Evolutionary conservation across 164 flowering plant genomes (phyloP).

Genomic region (Sedum album): DNA sequence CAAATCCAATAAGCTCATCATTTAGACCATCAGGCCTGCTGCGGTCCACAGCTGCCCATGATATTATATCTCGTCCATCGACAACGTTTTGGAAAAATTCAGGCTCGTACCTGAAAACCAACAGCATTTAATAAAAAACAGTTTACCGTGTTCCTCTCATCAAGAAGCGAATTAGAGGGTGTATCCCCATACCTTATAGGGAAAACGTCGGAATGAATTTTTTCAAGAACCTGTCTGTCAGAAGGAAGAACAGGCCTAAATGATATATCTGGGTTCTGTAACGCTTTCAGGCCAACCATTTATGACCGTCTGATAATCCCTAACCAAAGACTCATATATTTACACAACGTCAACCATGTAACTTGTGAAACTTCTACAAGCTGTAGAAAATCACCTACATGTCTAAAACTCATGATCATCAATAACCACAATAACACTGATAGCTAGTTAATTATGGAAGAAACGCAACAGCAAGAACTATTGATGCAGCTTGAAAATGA

Average conservation of each 20-base stretch:
- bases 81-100: constrained; percentile 91
- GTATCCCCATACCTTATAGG: constrained; percentile 63
- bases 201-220: constrained; percentile 65
- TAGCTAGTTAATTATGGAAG: too few relatives aligned
- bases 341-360: constrained; percentile 24
- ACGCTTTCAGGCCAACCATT: constrained; percentile 45
- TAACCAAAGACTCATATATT: constrained; percentile 21
- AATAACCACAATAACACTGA: background rate
- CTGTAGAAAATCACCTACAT: background rate
- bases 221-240: constrained; percentile 61
- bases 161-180: constrained; percentile 6
- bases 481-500: background rate
- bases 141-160: background rate
- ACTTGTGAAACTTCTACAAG: constrained; percentile 17
- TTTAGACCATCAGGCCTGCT: constrained; percentile 45
- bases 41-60: constrained; percentile 95
- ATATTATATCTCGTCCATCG: constrained; percentile 66
- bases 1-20: constrained; percentile 92
- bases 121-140: constrained; percentile 6
- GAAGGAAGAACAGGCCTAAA: constrained; percentile 74
- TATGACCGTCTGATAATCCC: constrained; percentile 28
- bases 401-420: background rate
- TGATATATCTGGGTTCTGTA: constrained; percentile 42
- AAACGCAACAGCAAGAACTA: background rate
- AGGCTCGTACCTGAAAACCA: constrained; percentile 67